Conservation (phyloP, 2,329 filamentous ascomycete species). For the Penicillium sumatraense region DNA sequence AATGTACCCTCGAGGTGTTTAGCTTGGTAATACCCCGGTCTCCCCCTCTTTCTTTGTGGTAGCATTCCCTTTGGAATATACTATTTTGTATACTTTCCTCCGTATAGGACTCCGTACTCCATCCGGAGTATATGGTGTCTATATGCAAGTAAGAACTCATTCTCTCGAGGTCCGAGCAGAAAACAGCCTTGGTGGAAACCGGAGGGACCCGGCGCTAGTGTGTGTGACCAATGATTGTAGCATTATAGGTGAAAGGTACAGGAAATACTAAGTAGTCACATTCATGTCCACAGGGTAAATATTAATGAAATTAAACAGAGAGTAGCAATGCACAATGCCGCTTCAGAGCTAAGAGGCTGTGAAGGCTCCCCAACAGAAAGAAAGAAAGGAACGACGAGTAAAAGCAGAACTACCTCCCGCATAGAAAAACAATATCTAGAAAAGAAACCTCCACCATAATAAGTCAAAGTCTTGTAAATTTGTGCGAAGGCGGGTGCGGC, state of each 20-base stretch:
- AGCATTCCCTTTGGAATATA: neutral
- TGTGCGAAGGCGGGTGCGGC: neutral
- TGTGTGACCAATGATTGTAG: neutral
- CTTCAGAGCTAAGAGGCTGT: neutral
- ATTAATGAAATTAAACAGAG: neutral
- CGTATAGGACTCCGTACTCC: no score
- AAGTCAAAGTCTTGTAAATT: neutral
- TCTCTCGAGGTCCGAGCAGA: neutral
- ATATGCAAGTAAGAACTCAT: neutral
- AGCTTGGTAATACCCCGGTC: neutral
- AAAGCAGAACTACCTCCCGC: neutral
- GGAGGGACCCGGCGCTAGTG: slow-evolving; percentile 3
- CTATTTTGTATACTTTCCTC: no score
- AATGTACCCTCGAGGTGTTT: no score
- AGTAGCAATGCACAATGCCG: neutral
- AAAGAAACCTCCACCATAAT: neutral
- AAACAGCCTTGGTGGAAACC: neutral
- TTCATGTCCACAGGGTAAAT: neutral
- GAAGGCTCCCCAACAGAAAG: neutral
- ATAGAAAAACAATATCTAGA: slow-evolving; percentile 10
- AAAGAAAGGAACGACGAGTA: slow-evolving; percentile 2
- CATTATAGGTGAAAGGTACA: neutral
- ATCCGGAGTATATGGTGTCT: neutral
- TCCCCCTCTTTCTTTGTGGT: neutral
- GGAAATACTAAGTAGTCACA: slow-evolving; percentile 2